Conservation (phyloP, 768 basidiomycete genomes). For the Lactifluus rugatus region DNA sequence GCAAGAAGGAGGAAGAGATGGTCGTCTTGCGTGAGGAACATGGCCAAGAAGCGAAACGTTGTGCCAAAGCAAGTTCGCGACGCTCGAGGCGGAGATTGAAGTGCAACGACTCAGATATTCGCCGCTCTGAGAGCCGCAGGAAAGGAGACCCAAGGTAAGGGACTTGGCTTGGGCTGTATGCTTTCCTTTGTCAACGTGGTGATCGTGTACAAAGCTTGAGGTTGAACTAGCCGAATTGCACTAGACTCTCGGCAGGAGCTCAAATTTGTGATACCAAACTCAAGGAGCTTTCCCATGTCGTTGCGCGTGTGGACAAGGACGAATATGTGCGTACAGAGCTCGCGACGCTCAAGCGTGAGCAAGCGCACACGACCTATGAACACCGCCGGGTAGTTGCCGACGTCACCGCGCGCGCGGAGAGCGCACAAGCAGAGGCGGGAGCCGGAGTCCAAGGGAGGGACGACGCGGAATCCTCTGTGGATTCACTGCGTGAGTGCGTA, state of each 20-base stretch:
- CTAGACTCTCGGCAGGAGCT: slow-evolving; percentile 48
- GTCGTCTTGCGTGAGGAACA: slow-evolving; percentile 44
- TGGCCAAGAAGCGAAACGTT: slow-evolving; percentile 26
- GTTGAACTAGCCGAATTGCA: slow-evolving; percentile 44
- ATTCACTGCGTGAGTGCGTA: slow-evolving; percentile 41
- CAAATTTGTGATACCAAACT: slow-evolving; percentile 49
- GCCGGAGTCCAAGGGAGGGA: slow-evolving; percentile 43
- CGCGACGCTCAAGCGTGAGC: slow-evolving; percentile 44
- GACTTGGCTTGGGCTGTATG: background rate
- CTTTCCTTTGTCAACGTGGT: background rate
- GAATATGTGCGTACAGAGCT: slow-evolving; percentile 49
- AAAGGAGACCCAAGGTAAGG: slow-evolving; percentile 33
- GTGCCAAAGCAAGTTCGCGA: slow-evolving; percentile 24
- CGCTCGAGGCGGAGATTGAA: slow-evolving; percentile 23
- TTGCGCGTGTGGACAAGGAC: slow-evolving; percentile 40
- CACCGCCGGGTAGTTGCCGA: slow-evolving; percentile 39
- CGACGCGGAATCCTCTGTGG: slow-evolving; percentile 43
- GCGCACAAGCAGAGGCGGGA: slow-evolving; percentile 40
- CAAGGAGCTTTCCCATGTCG: slow-evolving; percentile 35
- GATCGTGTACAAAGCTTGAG: slow-evolving; percentile 34
- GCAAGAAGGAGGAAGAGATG: slow-evolving; percentile 26
- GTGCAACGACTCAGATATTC: slow-evolving; percentile 48
- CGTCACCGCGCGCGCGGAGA: slow-evolving; percentile 37
- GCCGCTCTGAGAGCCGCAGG: slow-evolving; percentile 39
- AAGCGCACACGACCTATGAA: slow-evolving; percentile 40